Evolutionary conservation across 2,329 filamentous ascomycete species (phyloP).

Genomic region (Trichoderma atroviride): DNA sequence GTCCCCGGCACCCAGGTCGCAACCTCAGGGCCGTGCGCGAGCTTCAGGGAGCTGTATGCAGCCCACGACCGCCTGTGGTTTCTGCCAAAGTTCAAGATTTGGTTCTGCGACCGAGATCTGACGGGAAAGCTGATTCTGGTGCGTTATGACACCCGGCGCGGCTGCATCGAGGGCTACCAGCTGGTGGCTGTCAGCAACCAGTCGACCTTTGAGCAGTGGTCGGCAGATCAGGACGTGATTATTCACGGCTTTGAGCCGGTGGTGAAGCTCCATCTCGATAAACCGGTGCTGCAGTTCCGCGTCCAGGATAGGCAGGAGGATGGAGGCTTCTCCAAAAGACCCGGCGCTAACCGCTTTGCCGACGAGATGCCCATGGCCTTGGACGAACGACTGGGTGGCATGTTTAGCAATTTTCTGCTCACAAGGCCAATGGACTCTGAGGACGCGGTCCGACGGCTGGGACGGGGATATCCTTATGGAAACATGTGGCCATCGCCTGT

Average conservation of each 20-base stretch:
- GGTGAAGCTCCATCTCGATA: slow-evolving; percentile 72
- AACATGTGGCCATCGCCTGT: slow-evolving; percentile 75
- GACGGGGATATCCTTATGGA: slow-evolving; percentile 47
- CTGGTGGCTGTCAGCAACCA: slow-evolving; percentile 66
- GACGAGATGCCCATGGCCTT: slow-evolving; percentile 58
- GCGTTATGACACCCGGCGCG: slow-evolving; percentile 73
- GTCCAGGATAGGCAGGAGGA: slow-evolving; percentile 32
- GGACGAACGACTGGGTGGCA: slow-evolving; percentile 48
- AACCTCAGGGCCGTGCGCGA: slow-evolving; percentile 60
- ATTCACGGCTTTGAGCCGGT: slow-evolving; percentile 73
- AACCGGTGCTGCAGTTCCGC: slow-evolving; percentile 66
- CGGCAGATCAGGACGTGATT: slow-evolving; percentile 63
- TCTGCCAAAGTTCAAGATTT: slow-evolving; percentile 75
- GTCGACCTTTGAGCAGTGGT: slow-evolving; percentile 64
- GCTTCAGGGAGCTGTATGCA: slow-evolving; percentile 71
- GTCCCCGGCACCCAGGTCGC: slow-evolving; percentile 59
- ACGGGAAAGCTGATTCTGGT: slow-evolving; percentile 74
- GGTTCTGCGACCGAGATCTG: slow-evolving; percentile 77
- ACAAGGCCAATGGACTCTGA: slow-evolving; percentile 53
- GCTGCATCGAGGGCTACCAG: slow-evolving; percentile 79
- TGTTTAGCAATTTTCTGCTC: slow-evolving; percentile 70
- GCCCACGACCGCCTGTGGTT: slow-evolving; percentile 85
- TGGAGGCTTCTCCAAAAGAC: slow-evolving; percentile 30
- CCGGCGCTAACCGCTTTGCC: slow-evolving; percentile 46
- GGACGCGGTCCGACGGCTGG: slow-evolving; percentile 38